Evolutionary conservation across 2,329 filamentous ascomycete species (phyloP), one percentile per base, ranked within the genome.

Genomic region (Hymenoscyphus repandus): DNA sequence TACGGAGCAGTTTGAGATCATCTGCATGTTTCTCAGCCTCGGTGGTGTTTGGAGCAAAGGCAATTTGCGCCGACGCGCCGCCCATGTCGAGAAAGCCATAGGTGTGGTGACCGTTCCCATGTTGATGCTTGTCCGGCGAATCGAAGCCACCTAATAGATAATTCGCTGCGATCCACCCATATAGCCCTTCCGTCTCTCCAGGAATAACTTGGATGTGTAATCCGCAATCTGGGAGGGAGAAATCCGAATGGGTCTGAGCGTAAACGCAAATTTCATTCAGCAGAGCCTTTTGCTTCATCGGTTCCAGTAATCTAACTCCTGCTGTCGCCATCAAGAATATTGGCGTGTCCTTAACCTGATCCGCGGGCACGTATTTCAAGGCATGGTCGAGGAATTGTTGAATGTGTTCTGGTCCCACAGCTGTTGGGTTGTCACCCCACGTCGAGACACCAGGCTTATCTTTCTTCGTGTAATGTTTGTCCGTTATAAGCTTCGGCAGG

Each of bases 61-160:
- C 93, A 64, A 99, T 97, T 70, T 99, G 93, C 13, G 93, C 92
- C 0, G 92, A 97, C 22, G 93, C 93, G 46, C 93, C 93, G 45
- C 93, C 93, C 95, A 99, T 99, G 66, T 99, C 93, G 54, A 99
- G 74, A 64, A 99, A 99, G 0, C 93, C 93, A 68, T 97, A 99
- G 0, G 93, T 99, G 64, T 91, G 88, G 66, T 97, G 93, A 22
- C 80, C 82, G 58, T 95, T 90, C 47, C 90, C 90, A 67, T 96
- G 90, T 47, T 81, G 74, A 62, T 96, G 88, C 12, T 82, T 72
- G 45, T 84, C 73, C 0, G 89, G 85, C 15, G 79, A 74, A 66
- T 97, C 88, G 62, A 99, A 97, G 3, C 90, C 90, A 27, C 90
- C 92, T 1, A 99, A 76, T 30, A 99, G 72, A 64, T 99, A 99